phyloP scores from a whole-genome alignment of 2,329 filamentous ascomycete genomes.

The Aureobasidium pullulans region DNA sequence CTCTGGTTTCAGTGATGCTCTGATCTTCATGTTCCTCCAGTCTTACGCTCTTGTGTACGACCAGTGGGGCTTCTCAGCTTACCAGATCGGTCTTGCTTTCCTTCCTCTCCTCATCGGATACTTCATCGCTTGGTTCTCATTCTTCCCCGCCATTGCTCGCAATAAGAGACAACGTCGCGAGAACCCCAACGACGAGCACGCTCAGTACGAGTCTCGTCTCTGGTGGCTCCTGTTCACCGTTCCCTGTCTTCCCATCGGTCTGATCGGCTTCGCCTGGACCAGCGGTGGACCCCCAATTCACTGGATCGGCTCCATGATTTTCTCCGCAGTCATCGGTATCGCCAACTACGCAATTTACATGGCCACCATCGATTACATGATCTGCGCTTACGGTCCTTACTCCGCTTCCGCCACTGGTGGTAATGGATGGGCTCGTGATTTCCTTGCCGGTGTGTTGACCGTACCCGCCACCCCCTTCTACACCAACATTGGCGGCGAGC shows the following conservation, averaged over 20 bases:
- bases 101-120: conserved; percentile 64
- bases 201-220: conserved; percentile 60
- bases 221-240: conserved; percentile 58
- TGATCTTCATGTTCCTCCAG: conserved; percentile 77
- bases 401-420: conserved; percentile 69
- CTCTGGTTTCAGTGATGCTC: conserved; percentile 65
- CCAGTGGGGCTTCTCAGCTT: conserved; percentile 58
- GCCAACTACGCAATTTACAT: conserved; percentile 60
- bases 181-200: conserved; percentile 43
- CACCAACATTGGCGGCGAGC: conserved; percentile 34
- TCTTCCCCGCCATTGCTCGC: conserved; percentile 50
- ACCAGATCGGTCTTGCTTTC: conserved; percentile 55
- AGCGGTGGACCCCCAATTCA: conserved; percentile 56
- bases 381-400: conserved; percentile 66
- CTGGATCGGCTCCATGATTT: conserved; percentile 65
- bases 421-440: conserved; percentile 68
- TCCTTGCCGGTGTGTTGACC: conserved; percentile 65
- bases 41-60: conserved; percentile 62
- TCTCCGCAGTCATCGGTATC: conserved; percentile 61
- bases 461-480: conserved; percentile 60
- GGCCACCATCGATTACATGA: conserved; percentile 72
- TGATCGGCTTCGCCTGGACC: conserved; percentile 68
- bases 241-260: conserved; percentile 59
- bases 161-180: conserved; percentile 42
- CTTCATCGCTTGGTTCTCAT: conserved; percentile 54